Base-by-base conservation (phyloP, 495 filamentous ascomycete genomes). In the Pyronema domesticum region DNA sequence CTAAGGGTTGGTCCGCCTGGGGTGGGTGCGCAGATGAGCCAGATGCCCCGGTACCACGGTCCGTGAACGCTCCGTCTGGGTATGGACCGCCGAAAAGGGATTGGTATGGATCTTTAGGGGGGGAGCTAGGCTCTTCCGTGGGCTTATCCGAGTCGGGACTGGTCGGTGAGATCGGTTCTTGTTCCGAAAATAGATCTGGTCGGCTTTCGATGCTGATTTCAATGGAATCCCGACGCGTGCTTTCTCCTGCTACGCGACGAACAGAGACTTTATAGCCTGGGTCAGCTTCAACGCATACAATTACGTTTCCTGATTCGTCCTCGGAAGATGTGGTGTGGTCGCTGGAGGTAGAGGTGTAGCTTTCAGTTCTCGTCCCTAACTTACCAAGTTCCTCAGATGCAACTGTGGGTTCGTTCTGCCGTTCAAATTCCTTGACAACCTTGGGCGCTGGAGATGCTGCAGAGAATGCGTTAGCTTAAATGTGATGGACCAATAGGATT, bases 11-110 rank as follows among this genome's bases (percentile, higher is more conserved):
- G 23, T 30, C 23, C 23, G 23, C 23, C 23, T 30, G 23, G 23
- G 23, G 23, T 30, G 23, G 23, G 23, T 30, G 23, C 23, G 23
- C 23, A 30, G 23, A 30, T 30, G 23, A 30, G 2, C 23, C 23
- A 30, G 23, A 30, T 30, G 23, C 23, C 23, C 23, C 23, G 23
- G 23, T 30, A 30, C 23, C 23, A 30, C 23, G 23, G 23, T 30
- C 23, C 23, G 23, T 30, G 23, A 30, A 30, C 23, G 23, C 5
- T 30, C 23, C 23, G 30, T 51, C 48, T 4, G 33, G 14, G 13
- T 39, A 34, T 17, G 60, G 37, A 0, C 45, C 49, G 30, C 60
- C 60, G 18, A 63, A 63, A 49, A 63, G 44, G 43, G 57, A 60
- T 50, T 55, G 30, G 43, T 54, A 46, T 30, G 56, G 14, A 47